Conservation (phyloP, 371 early-diverging fungal species). For the Basidiobolus meristosporus region DNA sequence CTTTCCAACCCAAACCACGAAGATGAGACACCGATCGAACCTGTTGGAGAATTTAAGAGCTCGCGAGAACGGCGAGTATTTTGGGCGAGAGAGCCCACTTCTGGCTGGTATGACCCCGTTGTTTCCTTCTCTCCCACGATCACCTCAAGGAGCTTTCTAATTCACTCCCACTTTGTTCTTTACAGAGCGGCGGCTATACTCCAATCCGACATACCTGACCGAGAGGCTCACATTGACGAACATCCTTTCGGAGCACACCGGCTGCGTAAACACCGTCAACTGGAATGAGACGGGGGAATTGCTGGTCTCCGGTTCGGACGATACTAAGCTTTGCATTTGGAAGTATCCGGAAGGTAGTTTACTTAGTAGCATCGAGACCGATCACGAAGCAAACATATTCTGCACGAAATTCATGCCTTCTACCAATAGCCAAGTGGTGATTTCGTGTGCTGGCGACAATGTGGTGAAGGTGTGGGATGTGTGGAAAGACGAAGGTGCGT, state of each 20-base stretch:
- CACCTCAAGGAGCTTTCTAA: no score
- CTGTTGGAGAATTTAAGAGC: no score
- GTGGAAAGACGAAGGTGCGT: constrained; percentile 2
- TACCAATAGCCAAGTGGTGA: constrained; percentile 31
- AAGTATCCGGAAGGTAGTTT: neutral
- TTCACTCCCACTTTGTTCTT: no score
- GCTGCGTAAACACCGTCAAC: constrained; percentile 52
- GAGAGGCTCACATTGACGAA: neutral
- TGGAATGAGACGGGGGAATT: constrained; percentile 11
- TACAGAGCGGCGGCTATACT: no score
- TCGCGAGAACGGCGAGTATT: no score
- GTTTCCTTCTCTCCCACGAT: no score
- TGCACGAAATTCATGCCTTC: constrained; percentile 45
- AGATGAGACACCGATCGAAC: no score
- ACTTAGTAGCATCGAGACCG: constrained; percentile 9
- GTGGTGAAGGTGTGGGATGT: constrained; percentile 44
- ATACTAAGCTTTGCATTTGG: constrained; percentile 34
- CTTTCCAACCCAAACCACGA: no score
- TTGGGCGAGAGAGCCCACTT: no score
- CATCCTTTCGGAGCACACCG: constrained; percentile 25
- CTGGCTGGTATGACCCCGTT: no score
- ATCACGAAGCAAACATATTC: constrained; percentile 60
- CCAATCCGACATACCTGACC: no score
- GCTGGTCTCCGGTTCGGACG: constrained; percentile 17
- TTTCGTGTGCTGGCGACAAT: constrained; percentile 47